Base-by-base conservation (phyloP, 1,284 basidiomycete species). In the Paramarasmius palmivorus region DNA sequence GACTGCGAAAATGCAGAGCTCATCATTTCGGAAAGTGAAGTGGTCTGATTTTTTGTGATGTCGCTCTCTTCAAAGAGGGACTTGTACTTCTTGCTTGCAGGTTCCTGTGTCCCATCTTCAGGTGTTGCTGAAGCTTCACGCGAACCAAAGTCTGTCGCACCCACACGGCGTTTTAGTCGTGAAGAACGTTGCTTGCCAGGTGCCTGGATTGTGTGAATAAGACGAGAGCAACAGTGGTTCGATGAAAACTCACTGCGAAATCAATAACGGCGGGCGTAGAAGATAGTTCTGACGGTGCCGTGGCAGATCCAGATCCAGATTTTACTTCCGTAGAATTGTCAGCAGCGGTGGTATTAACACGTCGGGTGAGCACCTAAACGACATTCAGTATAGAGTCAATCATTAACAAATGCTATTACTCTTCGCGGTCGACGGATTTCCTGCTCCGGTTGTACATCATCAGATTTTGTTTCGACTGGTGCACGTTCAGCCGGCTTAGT, bases 151-250 rank as follows among this genome's bases (percentile, higher is more conserved):
- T 62, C 57, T 23, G 59, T 57, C 10, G 65, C 61, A 3, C 65
- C 68, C 25, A 68, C 67, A 20, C 76, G 71, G 20, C 77, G 72
- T 59, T 76, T 79, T 38, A 78, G 60, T 49, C 69, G 63, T 8
- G 67, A 64, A 0, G 69, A 60, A 26, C 72, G 72, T 15, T 32
- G 62, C 8, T 25, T 22, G 5, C 35, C 40, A 15, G 54, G 32
- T 1, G 45, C 54, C 48, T 56, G n/a, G 25, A 46, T 25, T 22
- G 22, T 19, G 35, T 14, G 22, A 49, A 10, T 40, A 8, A 26
- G 29, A 20, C 20, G 19, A 20, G 32, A 5, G 32, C 2, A 14
- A 23, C 36, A 42, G 22, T 4, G 8, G 15, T 39, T 40, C 17
- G 22, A 37, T 32, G 15, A 15, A 20, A 25, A 49, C 63, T 56